Base-by-base conservation (phyloP, 2,329 filamentous ascomycete genomes). In the Cercospora zeae-maydis region DNA sequence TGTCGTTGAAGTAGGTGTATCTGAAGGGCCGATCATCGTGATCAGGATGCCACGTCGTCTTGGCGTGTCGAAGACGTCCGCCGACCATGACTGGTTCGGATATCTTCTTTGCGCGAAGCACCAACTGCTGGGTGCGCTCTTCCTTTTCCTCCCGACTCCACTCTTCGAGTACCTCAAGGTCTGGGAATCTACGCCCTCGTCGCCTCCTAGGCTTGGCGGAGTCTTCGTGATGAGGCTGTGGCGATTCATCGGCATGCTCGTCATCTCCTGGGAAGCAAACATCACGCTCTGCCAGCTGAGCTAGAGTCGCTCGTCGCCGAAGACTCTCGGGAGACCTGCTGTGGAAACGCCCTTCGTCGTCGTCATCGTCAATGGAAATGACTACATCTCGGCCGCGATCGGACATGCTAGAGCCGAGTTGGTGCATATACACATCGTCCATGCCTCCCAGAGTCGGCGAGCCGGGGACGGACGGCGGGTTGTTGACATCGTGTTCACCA, bases 1-100 rank as follows among this genome's bases (percentile, higher is more conserved):
- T 92, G 74, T 98, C 95, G 76, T 98, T 98, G 82, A 99, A 99
- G 76, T 99, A 99, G 0, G 95, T 98, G 75, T 97, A 99, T 27
- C 95, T 86, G 75, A 96, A 98, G 0, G 95, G 95, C 0, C 89
- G 87, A 67, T 97, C 93, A 64, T 96, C 93, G 67, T 95, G 91
- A 58, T 91, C 87, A 39, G 89, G 86, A 75, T 92, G 93, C 93
- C 93, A 99, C 13, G 85, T 85, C 16, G 90, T 87, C 70, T 78
- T 80, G 39, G 91, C 86, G 11, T 93, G 92, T 4, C 95, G 87
- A 49, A 99, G 79, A 59, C 95, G 86, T 0, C 95, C 95, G 63
- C 93, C 93, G 63, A 99, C 88, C 69, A 98, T 86, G 72, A 97
- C 88, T 9, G 95, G 95, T 74, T 99, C 95, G 5, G 89, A 96